These are phyloP conservation scores for Echeveria elegans DNA, from an alignment of 164 flowering plant species.

Conservation along the genomic window DNA sequence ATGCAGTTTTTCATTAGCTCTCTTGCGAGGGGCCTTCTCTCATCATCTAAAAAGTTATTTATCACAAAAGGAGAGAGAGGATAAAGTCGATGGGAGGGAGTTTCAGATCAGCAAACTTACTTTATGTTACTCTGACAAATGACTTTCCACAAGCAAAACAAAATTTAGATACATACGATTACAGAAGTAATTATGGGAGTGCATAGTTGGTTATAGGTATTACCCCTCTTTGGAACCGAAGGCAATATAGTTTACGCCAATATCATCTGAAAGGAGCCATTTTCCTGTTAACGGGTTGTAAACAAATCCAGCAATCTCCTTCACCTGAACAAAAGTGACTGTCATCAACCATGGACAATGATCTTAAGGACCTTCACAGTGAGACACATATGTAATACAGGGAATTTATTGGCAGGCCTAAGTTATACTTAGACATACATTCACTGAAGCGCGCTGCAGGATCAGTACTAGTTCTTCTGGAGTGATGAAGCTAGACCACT, in stretches of 20 bases:
- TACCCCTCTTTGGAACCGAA: slow-evolving; percentile 45
- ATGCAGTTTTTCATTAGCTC: too few relatives aligned
- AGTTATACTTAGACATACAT: slow-evolving; percentile 26
- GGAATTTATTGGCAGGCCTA: background rate
- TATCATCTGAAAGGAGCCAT: slow-evolving; percentile 79
- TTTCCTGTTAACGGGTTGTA: slow-evolving; percentile 70
- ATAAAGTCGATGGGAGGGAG: too few relatives aligned
- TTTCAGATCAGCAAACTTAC: too few relatives aligned
- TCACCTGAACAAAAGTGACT: slow-evolving; percentile 31
- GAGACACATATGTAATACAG: background rate
- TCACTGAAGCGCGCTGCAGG: slow-evolving; percentile 58
- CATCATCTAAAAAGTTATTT: too few relatives aligned
- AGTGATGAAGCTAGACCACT: slow-evolving; percentile 84
- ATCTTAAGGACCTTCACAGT: background rate
- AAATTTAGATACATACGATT: too few relatives aligned
- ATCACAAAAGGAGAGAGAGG: too few relatives aligned
- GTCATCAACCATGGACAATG: background rate
- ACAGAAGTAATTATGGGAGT: too few relatives aligned
- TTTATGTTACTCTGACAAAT: too few relatives aligned
- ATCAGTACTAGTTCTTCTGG: slow-evolving; percentile 78
- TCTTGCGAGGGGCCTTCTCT: too few relatives aligned
- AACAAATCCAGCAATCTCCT: slow-evolving; percentile 86
- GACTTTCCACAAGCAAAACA: too few relatives aligned
- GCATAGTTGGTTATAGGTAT: too few relatives aligned
- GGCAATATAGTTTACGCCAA: slow-evolving; percentile 70